Base-by-base conservation (phyloP, 805 yeast species). In the Wickerhamiella hasegawae region DNA sequence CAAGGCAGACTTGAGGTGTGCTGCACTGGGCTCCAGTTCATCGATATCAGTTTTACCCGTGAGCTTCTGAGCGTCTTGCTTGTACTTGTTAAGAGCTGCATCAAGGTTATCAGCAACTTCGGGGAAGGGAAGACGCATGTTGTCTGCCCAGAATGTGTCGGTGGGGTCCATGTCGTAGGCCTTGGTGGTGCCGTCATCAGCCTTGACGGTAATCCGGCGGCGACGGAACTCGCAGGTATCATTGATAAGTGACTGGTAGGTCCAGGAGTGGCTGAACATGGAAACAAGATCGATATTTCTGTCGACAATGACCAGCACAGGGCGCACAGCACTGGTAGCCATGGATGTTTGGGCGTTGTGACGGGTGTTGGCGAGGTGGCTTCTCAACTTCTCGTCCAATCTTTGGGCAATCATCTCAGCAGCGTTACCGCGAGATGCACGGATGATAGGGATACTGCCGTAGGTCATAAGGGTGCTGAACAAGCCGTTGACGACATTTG, bases 91-190 rank as follows among this genome's bases (percentile, higher is more conserved):
- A 40, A 85, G 65, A 40, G 83, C 96, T 19, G 66, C 58, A 51
- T 90, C 97, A 16, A 93, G 92, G 56, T 82, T 82, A 55, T 90
- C 98, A 23, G 93, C 98, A n/a, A 92, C 97, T 53, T 87, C 96
- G 1, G 98, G 98, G 63, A 90, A 90, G 26, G 98, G 97, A 38
- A 82, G 60, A 34, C 77, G 77, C 10, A 93, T 66, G 57, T 90
- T 85, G 41, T 68, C 66, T 42, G 58, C 61, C 98, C 98, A 90
- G 59, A 90, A 90, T 53, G 80, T 81, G 60, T 90, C 99, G 38
- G 71, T 70, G 20, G 94, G 94, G 48, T 87, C 98, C 31, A 90
- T 68, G 53, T 90, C 98, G 54, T 77, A 79, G 41, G 71, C 68
- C 45, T 76, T 76, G 6, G 58, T 50, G 10, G 41, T 40, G 26